Base-by-base conservation (phyloP, 1,139 yeast species). In the Diutina rugosa region DNA sequence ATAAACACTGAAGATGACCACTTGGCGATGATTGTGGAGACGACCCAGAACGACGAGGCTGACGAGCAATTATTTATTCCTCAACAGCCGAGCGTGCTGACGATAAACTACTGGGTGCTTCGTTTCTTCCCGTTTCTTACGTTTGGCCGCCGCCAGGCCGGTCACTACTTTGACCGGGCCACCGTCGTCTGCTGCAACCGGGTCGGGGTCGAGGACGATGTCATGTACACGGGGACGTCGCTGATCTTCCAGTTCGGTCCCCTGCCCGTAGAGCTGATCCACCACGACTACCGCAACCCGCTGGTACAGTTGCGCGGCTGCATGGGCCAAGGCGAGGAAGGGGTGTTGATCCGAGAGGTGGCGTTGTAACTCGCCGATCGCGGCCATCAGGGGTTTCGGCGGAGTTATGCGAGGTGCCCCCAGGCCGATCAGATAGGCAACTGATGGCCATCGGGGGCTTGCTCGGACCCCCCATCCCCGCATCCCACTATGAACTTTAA, bases 141-240 rank as follows among this genome's bases (percentile, higher is more conserved):
- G 46, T 84, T 80, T 58, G 65, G 71, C 0, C 60, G 63, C 59
- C 73, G 72, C 56, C 64, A 62, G 12, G 63, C 64, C 26, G 68
- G 68, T 4, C 68, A 67, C 57, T 64, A 67, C 60, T 62, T 56
- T 57, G 35, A 65, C 60, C 57, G 55, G 48, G 72, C 72, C 8
- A 69, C 75, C 0, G 75, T 78, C 45, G 76, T 83, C 5, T 69
- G 82, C 26, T 84, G 88, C 61, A 90, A 90, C 65, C 71, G 97
- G 59, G 72, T 81, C 10, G 97, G 97, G 0, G 72, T 84, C 48
- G 97, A 90, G 67, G 82, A 75, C 52, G 79, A 80, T 44, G 79
- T 85, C 0, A 67, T 84, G 58, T 91, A 87, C 61, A 95, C 88
- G 0, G 96, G 96, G 0, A 78, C 90, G 0, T 79, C 87, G 6